Base-by-base conservation (phyloP, 306 rosid species). In the Sesbania bispinosa region DNA sequence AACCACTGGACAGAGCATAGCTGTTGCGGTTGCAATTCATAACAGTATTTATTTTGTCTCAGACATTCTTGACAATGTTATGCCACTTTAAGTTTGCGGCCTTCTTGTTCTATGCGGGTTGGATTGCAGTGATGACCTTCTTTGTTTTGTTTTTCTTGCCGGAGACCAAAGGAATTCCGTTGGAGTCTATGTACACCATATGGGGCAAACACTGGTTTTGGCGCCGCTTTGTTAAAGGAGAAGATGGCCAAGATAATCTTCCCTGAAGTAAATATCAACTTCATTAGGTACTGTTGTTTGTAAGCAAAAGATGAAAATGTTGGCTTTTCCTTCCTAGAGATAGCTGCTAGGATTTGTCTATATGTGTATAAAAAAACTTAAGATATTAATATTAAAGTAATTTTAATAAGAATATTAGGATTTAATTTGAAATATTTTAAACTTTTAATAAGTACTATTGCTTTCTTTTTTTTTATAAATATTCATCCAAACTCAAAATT, bases 201-300 rank as follows among this genome's bases (percentile, higher is more conserved):
- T 91, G 96, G 93, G 85, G 59, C 26, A 81, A 55, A 45, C 97
- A 91, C 67, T 88, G 97, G 96, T 91, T 39, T 32, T 88, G 93
- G 93, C 32, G 62, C 1, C 79, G 88, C 35, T 91, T 80, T 51
- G 90, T 83, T 27, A 11, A 13, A 20, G 33, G 9, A 45, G 21
- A 36, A 9, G 54, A 0, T 23, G 24, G 6, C 6, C 78, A 41
- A 47, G 48, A 62, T 20, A 33, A 43, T 60, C 43, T 3, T 73
- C 57, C 82, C 41, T 77, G 64, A 68, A 4, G 30, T 58, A 8
- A 48, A 43, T 4, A 2, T 7, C 26, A 19, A 2, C 16, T 23
- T 7, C 7, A 24, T 16, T 24, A 2, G 26, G 33, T 30, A 18
- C 6, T 21, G 42, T 52, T 41, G 43, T 64, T 45, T 41, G 26